phyloP scores from a whole-genome alignment of 2,329 filamentous ascomycete species.

The Aureobasidium sp. region DNA sequence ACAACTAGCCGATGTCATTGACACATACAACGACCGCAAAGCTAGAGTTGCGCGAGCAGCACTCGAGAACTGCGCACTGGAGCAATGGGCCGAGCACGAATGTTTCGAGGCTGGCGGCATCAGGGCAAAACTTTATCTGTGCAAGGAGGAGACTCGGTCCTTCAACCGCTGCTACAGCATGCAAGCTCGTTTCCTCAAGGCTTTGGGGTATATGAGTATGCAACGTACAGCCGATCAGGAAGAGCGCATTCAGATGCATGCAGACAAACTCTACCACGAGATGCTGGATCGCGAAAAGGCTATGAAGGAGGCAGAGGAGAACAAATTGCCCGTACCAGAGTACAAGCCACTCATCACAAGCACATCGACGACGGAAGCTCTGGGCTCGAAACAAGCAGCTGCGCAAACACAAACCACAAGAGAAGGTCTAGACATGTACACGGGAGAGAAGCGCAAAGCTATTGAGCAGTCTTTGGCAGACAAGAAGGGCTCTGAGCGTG shows the following conservation, averaged over 20 bases:
- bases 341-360: constrained; percentile 48
- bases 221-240: constrained; percentile 60
- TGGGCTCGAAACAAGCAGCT: constrained; percentile 15
- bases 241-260: constrained; percentile 87
- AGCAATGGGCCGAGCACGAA: constrained; percentile 72
- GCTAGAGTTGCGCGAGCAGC: constrained; percentile 69
- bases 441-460: constrained; percentile 22
- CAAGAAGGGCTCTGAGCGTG: constrained; percentile 42
- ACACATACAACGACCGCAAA: constrained; percentile 76
- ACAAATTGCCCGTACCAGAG: constrained; percentile 43
- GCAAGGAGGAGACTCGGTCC: constrained; percentile 62
- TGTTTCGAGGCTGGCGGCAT: constrained; percentile 71
- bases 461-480: constrained; percentile 24
- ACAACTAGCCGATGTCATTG: constrained; percentile 68
- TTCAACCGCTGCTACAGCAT: constrained; percentile 85
- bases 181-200: constrained; percentile 85
- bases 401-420: neutral
- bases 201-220: constrained; percentile 72
- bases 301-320: constrained; percentile 59
- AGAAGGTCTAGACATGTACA: constrained; percentile 14
- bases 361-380: constrained; percentile 19
- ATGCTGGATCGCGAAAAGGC: constrained; percentile 74
- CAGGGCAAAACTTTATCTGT: constrained; percentile 67
- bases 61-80: constrained; percentile 85
- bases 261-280: constrained; percentile 79